phyloP scores from a whole-genome alignment of 371 early-diverging fungal species.

The Mortierella polycephala region DNA sequence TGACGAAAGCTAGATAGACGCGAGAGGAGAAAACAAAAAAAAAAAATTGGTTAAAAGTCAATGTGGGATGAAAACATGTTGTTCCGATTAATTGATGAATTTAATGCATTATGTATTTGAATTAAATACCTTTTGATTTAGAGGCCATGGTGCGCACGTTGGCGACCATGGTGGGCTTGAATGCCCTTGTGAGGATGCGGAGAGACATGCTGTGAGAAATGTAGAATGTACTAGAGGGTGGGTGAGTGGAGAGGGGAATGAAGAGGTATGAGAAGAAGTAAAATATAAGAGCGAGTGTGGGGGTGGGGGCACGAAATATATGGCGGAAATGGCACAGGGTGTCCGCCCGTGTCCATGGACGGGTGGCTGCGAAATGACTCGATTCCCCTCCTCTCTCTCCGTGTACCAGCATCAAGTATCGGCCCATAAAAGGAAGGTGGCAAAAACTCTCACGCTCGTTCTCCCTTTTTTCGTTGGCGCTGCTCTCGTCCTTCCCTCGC shows the following conservation, averaged over 20 bases:
- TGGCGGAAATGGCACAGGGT: too few species aligned
- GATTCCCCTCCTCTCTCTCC: not conserved
- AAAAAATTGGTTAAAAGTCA: not conserved
- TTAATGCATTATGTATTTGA: not conserved
- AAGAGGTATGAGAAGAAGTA: conserved; percentile 8
- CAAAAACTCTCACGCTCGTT: conserved; percentile 34
- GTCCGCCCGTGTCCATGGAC: not conserved
- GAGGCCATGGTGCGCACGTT: conserved; percentile 60
- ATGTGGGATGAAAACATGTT: not conserved
- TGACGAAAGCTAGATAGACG: conserved; percentile 61
- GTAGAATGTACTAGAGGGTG: conserved; percentile 2
- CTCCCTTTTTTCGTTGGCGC: conserved; percentile 1
- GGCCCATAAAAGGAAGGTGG: conserved; percentile 31
- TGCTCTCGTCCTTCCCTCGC: not conserved
- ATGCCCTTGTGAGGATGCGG: conserved; percentile 47
- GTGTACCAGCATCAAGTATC: conserved; percentile 11
- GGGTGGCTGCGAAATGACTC: conserved; percentile 19
- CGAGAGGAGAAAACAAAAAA: not conserved
- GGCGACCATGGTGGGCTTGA: conserved; percentile 48
- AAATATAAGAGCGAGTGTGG: not conserved
- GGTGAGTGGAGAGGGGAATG: conserved; percentile 13
- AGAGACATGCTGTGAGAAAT: conserved; percentile 37
- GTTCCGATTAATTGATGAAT: not conserved
- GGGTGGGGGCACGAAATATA: not conserved
- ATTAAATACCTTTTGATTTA: conserved; percentile 55